These are phyloP conservation scores for Breynia disticha DNA, from an alignment of 441 rosid species.

Conservation along the genomic window DNA sequence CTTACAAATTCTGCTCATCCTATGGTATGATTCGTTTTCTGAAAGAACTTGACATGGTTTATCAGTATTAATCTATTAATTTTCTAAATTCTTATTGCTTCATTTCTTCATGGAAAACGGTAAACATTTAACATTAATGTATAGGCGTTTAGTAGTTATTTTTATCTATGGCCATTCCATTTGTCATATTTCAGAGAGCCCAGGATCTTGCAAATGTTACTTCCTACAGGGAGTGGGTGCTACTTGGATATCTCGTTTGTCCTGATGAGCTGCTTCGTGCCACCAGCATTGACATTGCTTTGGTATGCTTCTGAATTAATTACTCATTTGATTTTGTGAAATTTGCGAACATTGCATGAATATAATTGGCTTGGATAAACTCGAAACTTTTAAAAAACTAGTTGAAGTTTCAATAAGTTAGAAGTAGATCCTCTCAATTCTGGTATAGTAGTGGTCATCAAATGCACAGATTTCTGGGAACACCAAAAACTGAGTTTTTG, in stretches of 20 bases:
- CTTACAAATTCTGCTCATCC: constrained; percentile 99
- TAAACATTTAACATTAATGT: background rate
- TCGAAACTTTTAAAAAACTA: no score
- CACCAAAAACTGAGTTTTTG: no score
- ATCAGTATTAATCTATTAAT: background rate
- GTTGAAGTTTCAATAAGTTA: no score
- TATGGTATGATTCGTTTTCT: constrained; percentile 45
- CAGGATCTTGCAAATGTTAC: constrained; percentile 99
- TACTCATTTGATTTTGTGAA: background rate
- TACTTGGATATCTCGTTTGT: constrained; percentile 97
- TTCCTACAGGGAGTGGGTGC: constrained; percentile 96
- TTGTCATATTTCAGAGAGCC: constrained; percentile 65
- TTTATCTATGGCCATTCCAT: constrained; percentile 4
- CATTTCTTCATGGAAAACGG: constrained; percentile 2
- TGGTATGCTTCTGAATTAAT: constrained; percentile 39
- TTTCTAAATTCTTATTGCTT: background rate
- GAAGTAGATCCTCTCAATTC: no score
- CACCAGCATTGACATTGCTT: constrained; percentile 95
- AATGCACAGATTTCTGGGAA: no score
- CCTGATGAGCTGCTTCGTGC: constrained; percentile 99
- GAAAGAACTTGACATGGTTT: constrained; percentile 7
- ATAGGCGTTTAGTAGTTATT: background rate
- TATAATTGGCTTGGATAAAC: no score
- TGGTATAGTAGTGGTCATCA: no score
- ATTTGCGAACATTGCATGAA: no score